Evolutionary conservation across 768 basidiomycete species (phyloP).

Genomic region (Jaapia argillacea): DNA sequence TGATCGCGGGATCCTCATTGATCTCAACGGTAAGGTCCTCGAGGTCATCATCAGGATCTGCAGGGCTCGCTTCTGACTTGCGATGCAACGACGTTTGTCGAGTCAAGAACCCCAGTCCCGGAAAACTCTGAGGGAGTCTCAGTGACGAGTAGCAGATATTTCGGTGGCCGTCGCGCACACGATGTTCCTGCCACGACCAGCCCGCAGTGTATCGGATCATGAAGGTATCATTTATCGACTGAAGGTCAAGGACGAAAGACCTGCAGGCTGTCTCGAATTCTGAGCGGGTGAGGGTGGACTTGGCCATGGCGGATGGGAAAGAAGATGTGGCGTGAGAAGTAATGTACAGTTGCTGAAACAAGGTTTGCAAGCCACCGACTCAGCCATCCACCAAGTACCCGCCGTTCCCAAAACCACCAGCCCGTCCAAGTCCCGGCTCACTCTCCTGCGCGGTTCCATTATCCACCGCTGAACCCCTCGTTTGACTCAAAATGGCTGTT

Average conservation of each 20-base stretch:
- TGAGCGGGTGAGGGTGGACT: constrained; percentile 39
- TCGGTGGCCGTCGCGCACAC: constrained; percentile 26
- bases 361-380: constrained; percentile 53
- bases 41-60: constrained; percentile 3
- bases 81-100: constrained; percentile 7
- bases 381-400: constrained; percentile 11
- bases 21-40: constrained; percentile 9
- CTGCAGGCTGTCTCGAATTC: constrained; percentile 55
- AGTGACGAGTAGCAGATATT: too few species aligned
- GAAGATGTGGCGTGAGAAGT: constrained; percentile 32
- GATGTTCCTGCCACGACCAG: constrained; percentile 58
- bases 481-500: constrained; percentile 64
- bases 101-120: constrained; percentile 20
- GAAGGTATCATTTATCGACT: constrained; percentile 1
- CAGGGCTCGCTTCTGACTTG: constrained; percentile 3
- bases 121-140: constrained; percentile 17
- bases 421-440: constrained; percentile 39
- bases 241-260: constrained; percentile 27
- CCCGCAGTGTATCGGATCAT: constrained; percentile 17
- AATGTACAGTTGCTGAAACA: constrained; percentile 39
- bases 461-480: constrained; percentile 26
- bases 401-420: constrained; percentile 30
- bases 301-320: constrained; percentile 17
- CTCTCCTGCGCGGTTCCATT: constrained; percentile 27
- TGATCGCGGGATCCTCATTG: constrained; percentile 31